These are phyloP conservation scores for Cladosporium sp. DNA, from an alignment of 2,329 filamentous ascomycete genomes.

Conservation along the genomic window DNA sequence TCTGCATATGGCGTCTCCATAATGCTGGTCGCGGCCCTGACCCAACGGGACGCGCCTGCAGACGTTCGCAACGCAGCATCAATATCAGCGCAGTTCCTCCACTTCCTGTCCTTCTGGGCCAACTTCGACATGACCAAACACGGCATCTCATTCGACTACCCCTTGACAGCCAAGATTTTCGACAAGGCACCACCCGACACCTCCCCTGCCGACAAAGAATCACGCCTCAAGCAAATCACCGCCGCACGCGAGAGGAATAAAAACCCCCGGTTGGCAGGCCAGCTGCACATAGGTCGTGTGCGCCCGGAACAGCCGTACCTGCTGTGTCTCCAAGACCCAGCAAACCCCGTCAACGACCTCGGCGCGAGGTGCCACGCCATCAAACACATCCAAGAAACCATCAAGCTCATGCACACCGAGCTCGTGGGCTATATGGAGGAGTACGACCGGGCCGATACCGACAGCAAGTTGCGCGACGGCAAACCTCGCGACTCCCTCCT, in stretches of 20 bases:
- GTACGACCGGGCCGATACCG: background rate
- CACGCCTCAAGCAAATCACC: background rate
- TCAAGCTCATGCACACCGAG: conserved; percentile 33
- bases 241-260: background rate
- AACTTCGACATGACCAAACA: conserved; percentile 48
- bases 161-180: conserved; percentile 3
- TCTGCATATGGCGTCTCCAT: conserved; percentile 59
- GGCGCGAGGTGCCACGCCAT: conserved; percentile 53
- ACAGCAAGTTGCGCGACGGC: background rate
- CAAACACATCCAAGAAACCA: conserved; percentile 52
- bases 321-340: conserved; percentile 62
- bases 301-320: conserved; percentile 40
- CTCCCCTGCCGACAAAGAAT: background rate
- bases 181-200: background rate
- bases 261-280: background rate
- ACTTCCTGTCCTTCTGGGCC: conserved; percentile 54
- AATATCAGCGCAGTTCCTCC: conserved; percentile 49
- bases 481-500: conserved; percentile 25
- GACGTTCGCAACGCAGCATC: conserved; percentile 22
- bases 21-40: conserved; percentile 58
- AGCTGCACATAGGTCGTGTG: conserved; percentile 44
- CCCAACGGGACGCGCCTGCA: conserved; percentile 29
- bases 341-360: conserved; percentile 59
- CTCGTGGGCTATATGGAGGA: conserved; percentile 26
- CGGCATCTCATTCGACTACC: conserved; percentile 47